Evolutionary conservation across 139 green algal species (phyloP), one percentile per base, ranked within the genome.

Genomic region (Microglena sp.): DNA sequence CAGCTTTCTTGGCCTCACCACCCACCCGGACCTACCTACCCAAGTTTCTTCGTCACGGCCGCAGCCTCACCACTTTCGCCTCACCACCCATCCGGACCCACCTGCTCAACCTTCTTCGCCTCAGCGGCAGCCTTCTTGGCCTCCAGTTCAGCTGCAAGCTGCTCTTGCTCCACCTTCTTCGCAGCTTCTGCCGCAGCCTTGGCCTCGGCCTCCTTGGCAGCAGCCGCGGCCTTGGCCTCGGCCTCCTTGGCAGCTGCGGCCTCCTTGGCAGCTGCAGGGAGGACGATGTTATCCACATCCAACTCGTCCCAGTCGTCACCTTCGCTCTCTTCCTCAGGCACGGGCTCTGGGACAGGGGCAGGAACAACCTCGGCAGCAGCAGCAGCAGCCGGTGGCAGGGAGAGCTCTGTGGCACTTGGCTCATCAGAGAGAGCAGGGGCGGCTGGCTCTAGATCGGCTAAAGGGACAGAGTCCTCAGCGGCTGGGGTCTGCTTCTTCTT

Each of bases 281-380:
- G 15, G n/a, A n/a, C n/a, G 35, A 90, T 61, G 2, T 56, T 26
- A 21, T 87, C 81, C n/a, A 78, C 46, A 58, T 90, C 84, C 45
- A 90, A 72, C 34, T 66, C 71, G 46, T 90, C 84, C 84, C 84
- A 90, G 59, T 87, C 76, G 7, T 86, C 58, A 29, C n/a, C 53
- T 15, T 31, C 61, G 59, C 8, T 45, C 24, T n/a, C 27, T 30
- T 40, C 36, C 60, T 53, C 60, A n/a, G 26, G 18, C 33, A 7
- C n/a, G 21, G 33, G 40, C 56, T 30, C 24, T 40, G 45, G 33
- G 71, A 58, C 55, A 67, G n/a, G n/a, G 2, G 58, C 24, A 45
- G 55, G 28, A 15, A 27, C 53, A 65, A 2, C 11, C 27, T 36
- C 55, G 27, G 55, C 11, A 22, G 55, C 55, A n/a, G 15, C 55